phyloP scores from a whole-genome alignment of 371 early-diverging fungal species.

The Rozella allomycis region DNA sequence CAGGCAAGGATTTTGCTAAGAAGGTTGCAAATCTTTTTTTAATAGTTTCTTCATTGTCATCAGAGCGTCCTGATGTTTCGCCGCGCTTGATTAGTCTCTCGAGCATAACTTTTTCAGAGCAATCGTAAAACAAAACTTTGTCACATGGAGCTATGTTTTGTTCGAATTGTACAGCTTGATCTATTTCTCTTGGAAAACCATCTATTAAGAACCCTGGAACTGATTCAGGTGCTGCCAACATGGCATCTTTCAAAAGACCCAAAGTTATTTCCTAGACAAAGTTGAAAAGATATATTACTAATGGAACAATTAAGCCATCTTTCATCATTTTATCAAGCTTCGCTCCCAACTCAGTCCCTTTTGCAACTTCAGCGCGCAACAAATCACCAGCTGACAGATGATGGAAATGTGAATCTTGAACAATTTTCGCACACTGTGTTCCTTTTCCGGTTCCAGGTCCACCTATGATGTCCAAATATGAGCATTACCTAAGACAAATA shows the following conservation, averaged over 20 bases:
- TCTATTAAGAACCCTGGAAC: constrained; percentile 9
- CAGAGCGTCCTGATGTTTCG: constrained; percentile 73
- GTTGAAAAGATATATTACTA: constrained; percentile 8
- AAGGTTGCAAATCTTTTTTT: constrained; percentile 76
- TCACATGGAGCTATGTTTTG: not conserved
- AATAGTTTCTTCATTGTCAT: constrained; percentile 88
- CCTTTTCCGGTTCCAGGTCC: too few species aligned
- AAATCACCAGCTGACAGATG: constrained; percentile 49
- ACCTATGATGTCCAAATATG: too few species aligned
- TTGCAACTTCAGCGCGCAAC: constrained; percentile 30
- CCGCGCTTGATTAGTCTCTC: constrained; percentile 65
- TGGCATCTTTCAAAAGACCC: constrained; percentile 11
- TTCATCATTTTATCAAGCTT: constrained; percentile 26
- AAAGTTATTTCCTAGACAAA: constrained; percentile 20
- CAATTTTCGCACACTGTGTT: constrained; percentile 32
- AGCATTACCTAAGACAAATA: too few species aligned
- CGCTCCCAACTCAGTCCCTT: constrained; percentile 18
- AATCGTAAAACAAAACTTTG: constrained; percentile 21
- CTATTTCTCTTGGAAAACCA: constrained; percentile 10
- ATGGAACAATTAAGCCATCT: constrained; percentile 39
- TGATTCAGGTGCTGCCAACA: constrained; percentile 5
- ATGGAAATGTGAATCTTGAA: constrained; percentile 17
- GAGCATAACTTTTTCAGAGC: constrained; percentile 69
- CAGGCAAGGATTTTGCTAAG: constrained; percentile 61
- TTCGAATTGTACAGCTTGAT: constrained; percentile 9